Evolutionary conservation across 2,329 filamentous ascomycete genomes (phyloP).

Genomic region (Ceratocystis harringtonii): DNA sequence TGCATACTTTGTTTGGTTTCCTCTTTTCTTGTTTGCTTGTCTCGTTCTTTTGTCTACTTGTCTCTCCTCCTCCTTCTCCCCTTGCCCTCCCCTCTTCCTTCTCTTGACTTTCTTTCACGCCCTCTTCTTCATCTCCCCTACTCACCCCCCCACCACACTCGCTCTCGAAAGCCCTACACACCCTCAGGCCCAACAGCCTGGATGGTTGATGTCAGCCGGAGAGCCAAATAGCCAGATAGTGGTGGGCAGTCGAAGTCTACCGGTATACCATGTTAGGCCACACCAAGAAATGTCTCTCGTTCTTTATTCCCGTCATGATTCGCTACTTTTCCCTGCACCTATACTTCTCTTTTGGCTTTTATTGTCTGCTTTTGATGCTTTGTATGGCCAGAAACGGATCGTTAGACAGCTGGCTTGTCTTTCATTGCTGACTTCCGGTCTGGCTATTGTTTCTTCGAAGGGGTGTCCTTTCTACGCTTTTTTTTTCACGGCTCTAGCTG

Average conservation of each 20-base stretch:
- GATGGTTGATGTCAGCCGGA: neutral
- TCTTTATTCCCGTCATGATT: neutral
- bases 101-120: too few species aligned
- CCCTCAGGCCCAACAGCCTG: neutral
- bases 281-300: neutral
- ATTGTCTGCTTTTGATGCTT: neutral
- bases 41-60: neutral
- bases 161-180: neutral
- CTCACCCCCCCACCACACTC: neutral
- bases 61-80: constrained; percentile 1
- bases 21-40: constrained; percentile 3
- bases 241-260: neutral
- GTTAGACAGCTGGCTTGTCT: constrained; percentile 4
- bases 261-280: neutral
- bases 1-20: neutral
- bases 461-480: neutral
- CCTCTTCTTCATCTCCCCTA: neutral
- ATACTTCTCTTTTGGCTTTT: neutral
- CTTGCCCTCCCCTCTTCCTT: neutral
- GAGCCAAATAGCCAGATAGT: neutral
- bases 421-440: neutral
- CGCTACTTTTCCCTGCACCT: neutral
- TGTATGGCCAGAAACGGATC: neutral
- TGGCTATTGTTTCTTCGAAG: neutral
- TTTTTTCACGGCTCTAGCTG: neutral